Conservation (phyloP, 176 grass and related monocot genomes). For the Aegilops sharonensis region DNA sequence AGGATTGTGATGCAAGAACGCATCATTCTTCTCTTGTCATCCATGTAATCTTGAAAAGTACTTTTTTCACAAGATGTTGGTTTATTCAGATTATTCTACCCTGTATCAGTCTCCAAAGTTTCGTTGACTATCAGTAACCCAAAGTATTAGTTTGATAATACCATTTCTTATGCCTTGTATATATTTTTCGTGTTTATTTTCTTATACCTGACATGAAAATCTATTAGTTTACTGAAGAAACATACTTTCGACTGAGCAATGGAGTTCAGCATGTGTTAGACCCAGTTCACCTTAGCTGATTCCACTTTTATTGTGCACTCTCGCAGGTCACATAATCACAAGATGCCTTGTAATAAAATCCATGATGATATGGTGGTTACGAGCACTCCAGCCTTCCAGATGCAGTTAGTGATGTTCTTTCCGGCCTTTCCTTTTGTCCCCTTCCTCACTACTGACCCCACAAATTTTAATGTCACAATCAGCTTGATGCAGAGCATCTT, state of each 20-base stretch:
- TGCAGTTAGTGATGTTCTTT: constrained; percentile 68
- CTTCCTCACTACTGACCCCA: constrained; percentile 37
- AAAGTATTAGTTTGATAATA: constrained; percentile 17
- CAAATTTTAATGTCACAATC: constrained; percentile 63
- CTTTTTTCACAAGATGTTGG: constrained; percentile 31
- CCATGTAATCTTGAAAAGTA: constrained; percentile 40
- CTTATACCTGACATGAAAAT: neutral
- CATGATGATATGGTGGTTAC: constrained; percentile 47
- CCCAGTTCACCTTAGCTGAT: constrained; percentile 23
- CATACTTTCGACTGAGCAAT: neutral
- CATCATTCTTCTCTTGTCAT: constrained; percentile 51
- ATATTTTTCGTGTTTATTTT: constrained; percentile 26
- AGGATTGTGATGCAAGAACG: constrained; percentile 61
- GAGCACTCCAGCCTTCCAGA: constrained; percentile 51
- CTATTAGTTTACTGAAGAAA: constrained; percentile 6
- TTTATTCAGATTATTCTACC: constrained; percentile 36
- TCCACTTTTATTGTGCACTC: constrained; percentile 28
- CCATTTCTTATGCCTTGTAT: neutral
- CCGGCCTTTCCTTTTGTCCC: constrained; percentile 17
- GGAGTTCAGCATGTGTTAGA: neutral
- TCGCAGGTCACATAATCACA: constrained; percentile 26
- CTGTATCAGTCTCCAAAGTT: constrained; percentile 2
- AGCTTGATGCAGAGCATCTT: constrained; percentile 61
- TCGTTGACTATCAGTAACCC: neutral
- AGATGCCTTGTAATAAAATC: constrained; percentile 55